Evolutionary conservation across 768 basidiomycete species (phyloP), one percentile per base, ranked within the genome.

Genomic region (Lactarius sp.): DNA sequence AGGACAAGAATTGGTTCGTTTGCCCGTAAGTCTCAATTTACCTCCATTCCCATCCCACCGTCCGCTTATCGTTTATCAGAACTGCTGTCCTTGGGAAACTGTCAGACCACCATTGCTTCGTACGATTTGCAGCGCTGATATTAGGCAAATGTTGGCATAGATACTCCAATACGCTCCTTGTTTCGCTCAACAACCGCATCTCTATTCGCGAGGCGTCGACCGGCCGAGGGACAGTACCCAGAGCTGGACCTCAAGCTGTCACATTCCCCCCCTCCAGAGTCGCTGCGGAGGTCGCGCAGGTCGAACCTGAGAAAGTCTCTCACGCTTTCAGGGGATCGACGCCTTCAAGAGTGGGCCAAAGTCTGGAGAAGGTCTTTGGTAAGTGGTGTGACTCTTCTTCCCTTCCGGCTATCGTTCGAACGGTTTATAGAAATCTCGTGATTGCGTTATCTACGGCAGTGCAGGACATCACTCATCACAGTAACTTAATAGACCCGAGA

Each of bases 41-140:
- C 27, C 27, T 27, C 27, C 27, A 27, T 27, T 27, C 5, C 34
- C 12, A 13, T 50, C 37, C 0, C 27, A 13, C 10, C 9, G 0
- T 46, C 12, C 22, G 12, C 13, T 41, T 41, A 31, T 27, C 27
- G 27, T 52, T 49, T 10, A 18, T 12, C 47, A 64, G 58, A 9
- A 64, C 62, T 8, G 47, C 37, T 31, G 9, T 64, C 34, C 18
- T 64, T 13, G 62, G 62, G 27, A 64, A 64, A 59, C 18, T 60
- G 62, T 64, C 55, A 64, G 39, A 44, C 52, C 39, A 31, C 3
- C 13, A 37, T 10, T 36, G 14, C 22, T 13, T 13, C 34, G 46
- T 27, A 27, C 2, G 3, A 27, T 27, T 27, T 27, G 27, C 27
- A 27, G 27, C 27, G 27, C 27, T 27, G 27, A 27, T 27, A 27